Base-by-base conservation (phyloP, 768 basidiomycete genomes). In the Amylocystis lapponica region DNA sequence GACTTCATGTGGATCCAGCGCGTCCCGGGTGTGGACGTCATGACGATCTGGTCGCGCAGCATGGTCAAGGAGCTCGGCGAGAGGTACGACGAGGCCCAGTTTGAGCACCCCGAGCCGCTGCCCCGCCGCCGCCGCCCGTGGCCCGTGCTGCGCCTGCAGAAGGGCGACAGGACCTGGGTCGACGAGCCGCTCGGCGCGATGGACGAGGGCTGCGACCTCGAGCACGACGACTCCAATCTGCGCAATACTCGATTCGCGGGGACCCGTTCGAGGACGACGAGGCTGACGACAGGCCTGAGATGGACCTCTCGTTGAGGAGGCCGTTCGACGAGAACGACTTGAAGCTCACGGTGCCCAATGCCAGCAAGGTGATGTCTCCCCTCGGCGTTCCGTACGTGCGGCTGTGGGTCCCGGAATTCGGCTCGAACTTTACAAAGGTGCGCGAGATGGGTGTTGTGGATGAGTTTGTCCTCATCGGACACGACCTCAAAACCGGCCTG, bases 11-110 rank as follows among this genome's bases (percentile, higher is more conserved):
- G 37, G 43, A 43, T 47, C 21, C 36, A 44, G 8, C 43, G 42
- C 40, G 20, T 49, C 20, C 52, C 48, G 3, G 29, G 36, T 13
- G 36, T 46, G n/a, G 53, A 60, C 39, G 47, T 55, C n/a, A 33
- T 63, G 17, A 58, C 62, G 27, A 49, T 57, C 38, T 67, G 60
- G 57, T 61, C 64, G 19, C 57, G 62, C 30, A 65, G 61, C 47
- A 66, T 66, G 63, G 53, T 67, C 39, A 44, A 57, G 32, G 59
- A 56, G 41, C 50, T 50, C 31, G 61, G 59, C 13, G 63, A 66
- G 42, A 54, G 58, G 41, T 60, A 56, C 44, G 34, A 35, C n/a
- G 29, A 10, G 9, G 34, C 19, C 19, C 9, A 27, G 10, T 55
- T 51, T 44, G 30, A 47, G 4, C 27, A 31, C 13, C 43, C 50